phyloP scores from a whole-genome alignment of 345 rosid species.

The Gossypium mustelinum region DNA sequence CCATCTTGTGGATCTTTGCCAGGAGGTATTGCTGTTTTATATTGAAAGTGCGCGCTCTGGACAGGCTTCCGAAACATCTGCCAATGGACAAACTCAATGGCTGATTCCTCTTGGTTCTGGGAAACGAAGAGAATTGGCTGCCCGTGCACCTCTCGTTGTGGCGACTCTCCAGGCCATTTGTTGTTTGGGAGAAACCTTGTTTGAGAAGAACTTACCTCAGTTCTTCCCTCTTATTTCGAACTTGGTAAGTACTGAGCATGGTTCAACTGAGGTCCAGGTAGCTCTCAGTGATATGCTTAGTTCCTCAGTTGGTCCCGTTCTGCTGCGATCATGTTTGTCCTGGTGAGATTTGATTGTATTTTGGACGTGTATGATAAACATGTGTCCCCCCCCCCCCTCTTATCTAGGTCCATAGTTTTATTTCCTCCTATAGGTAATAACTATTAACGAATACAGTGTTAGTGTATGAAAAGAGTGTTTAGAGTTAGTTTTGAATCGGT shows the following conservation, averaged over 20 bases:
- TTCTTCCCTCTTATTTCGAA: constrained; percentile 77
- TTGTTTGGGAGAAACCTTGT: constrained; percentile 65
- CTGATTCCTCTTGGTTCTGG: constrained; percentile 85
- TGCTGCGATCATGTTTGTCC: constrained; percentile 66
- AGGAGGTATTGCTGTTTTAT: constrained; percentile 70
- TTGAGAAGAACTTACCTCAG: constrained; percentile 58
- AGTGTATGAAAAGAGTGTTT: constrained; percentile 35
- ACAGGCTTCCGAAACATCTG: constrained; percentile 38
- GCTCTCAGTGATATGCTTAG: constrained; percentile 91
- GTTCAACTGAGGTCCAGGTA: constrained; percentile 79
- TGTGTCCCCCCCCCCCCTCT: neutral
- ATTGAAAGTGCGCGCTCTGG: constrained; percentile 45
- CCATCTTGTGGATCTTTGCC: constrained; percentile 61
- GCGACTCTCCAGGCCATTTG: constrained; percentile 69
- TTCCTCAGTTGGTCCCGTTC: constrained; percentile 72
- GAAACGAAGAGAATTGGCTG: constrained; percentile 75
- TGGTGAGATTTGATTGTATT: constrained; percentile 20
- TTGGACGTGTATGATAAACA: constrained; percentile 32
- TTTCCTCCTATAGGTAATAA: constrained; percentile 9
- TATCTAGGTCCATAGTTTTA: constrained; percentile 1
- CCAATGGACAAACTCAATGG: constrained; percentile 46
- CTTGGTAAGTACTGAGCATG: constrained; percentile 91
- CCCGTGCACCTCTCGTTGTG: constrained; percentile 68
- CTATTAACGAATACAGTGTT: constrained; percentile 26
- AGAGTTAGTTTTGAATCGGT: constrained; percentile 26